phyloP scores from a whole-genome alignment of 139 green algal genomes.

The Picochlorum sp. region DNA sequence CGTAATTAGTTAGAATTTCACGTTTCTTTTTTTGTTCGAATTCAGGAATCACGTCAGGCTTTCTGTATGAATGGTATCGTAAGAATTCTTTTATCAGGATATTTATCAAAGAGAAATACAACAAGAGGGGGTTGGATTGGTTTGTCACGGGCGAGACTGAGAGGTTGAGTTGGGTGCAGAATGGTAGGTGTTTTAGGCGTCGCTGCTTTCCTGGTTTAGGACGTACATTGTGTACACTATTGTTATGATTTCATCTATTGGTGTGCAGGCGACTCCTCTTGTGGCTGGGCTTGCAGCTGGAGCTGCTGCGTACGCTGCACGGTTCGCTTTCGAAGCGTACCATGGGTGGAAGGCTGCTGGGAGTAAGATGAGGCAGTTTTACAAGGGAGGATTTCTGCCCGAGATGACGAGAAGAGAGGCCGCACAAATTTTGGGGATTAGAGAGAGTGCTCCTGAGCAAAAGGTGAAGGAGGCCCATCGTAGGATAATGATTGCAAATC shows the following conservation, averaged over 20 bases:
- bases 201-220: too few relatives aligned
- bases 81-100: too few relatives aligned
- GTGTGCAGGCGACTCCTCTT: constrained; percentile 67
- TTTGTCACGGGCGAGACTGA: too few relatives aligned
- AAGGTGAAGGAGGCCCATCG: constrained; percentile 90
- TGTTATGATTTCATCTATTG: neutral
- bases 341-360: constrained; percentile 51
- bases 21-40: too few relatives aligned
- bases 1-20: too few relatives aligned
- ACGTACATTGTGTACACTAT: neutral
- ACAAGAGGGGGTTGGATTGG: too few relatives aligned
- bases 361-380: constrained; percentile 55
- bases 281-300: constrained; percentile 76
- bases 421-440: constrained; percentile 77
- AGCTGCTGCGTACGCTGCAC: constrained; percentile 66
- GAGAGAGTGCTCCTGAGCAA: constrained; percentile 72
- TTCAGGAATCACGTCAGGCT: too few relatives aligned
- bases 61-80: too few relatives aligned
- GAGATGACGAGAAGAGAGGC: constrained; percentile 94
- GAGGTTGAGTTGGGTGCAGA: too few relatives aligned
- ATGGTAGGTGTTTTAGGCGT: too few relatives aligned
- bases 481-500: constrained; percentile 96
- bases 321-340: constrained; percentile 57
- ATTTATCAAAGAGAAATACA: too few relatives aligned
- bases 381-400: constrained; percentile 87